Evolutionary conservation across 176 grass and related monocot species (phyloP).

Genomic region (Bolboschoenus planiculmis): DNA sequence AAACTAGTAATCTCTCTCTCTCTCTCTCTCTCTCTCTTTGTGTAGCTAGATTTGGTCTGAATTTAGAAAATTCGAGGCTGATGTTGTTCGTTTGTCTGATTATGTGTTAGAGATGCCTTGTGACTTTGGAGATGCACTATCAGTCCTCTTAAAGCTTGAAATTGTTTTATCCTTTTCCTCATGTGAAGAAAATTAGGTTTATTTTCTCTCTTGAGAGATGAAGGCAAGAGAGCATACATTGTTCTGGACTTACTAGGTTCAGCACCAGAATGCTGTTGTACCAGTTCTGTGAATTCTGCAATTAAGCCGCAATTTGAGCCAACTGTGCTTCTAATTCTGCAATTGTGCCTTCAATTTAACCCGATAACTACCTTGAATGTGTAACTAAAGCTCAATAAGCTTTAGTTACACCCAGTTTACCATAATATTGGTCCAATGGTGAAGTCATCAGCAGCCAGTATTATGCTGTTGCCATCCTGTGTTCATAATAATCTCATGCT

Average conservation of each 20-base stretch:
- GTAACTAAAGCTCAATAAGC: background rate
- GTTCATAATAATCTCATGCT: background rate
- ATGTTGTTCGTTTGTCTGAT: background rate
- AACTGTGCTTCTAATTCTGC: background rate
- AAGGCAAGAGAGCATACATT: background rate
- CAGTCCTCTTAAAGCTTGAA: background rate
- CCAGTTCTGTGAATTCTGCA: background rate
- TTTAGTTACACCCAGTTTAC: background rate
- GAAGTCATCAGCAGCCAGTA: background rate
- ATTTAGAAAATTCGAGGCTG: background rate
- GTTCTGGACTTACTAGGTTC: background rate
- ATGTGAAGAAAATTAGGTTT: background rate
- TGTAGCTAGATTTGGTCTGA: background rate
- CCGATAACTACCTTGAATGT: background rate
- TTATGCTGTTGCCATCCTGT: background rate
- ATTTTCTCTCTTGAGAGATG: background rate
- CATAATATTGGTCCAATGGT: background rate
- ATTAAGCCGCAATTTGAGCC: background rate
- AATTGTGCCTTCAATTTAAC: background rate
- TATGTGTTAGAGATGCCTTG: background rate
- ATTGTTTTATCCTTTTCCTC: background rate
- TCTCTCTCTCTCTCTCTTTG: background rate
- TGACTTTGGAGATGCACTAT: background rate
- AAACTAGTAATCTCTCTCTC: constrained; percentile 44
- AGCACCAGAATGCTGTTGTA: background rate